Percentiles rank a stretch among this genome's conserved stretches.
Conservation (phyloP, 2,329 filamentous ascomycete species). For the Cryphonectria radicalis region DNA sequence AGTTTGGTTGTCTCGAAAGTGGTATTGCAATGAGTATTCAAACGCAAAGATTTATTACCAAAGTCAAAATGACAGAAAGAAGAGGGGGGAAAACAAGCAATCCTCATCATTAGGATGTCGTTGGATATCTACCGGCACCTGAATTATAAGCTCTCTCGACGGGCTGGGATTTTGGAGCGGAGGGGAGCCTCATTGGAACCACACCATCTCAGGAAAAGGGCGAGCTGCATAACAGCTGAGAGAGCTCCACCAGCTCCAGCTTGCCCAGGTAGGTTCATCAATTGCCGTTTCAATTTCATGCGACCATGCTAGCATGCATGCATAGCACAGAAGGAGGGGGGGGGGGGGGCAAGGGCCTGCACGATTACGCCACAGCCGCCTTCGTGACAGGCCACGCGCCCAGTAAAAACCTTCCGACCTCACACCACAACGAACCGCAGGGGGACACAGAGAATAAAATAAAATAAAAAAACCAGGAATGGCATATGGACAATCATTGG, state of each 20-base stretch:
- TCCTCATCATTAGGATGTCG: too few species aligned
- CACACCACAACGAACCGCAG: not conserved
- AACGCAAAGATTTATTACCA: too few species aligned
- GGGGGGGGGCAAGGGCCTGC: not conserved
- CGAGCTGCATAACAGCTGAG: not conserved
- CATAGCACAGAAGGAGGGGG: not conserved
- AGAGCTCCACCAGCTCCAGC: not conserved
- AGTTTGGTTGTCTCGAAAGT: too few species aligned
- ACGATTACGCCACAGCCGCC: constrained; percentile 1
- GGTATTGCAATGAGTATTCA: too few species aligned
- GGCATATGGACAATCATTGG: not conserved
- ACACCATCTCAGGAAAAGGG: not conserved
- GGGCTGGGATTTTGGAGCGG: too few species aligned
- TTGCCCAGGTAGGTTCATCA: not conserved
- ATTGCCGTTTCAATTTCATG: not conserved
- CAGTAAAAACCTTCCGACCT: not conserved
- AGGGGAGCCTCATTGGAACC: not conserved
- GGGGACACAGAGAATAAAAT: not conserved
- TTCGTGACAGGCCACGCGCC: not conserved
- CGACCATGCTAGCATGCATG: too few species aligned
- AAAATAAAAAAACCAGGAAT: not conserved
- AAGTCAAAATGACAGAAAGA: too few species aligned
- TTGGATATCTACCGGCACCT: too few species aligned
- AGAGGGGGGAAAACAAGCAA: too few species aligned
- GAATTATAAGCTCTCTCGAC: not conserved